A percentile compares a stretch with the other conserved stretches of the same genome.
Evolutionary conservation across 768 basidiomycete species (phyloP).

Genomic region (Cystobasidium onofrii): DNA sequence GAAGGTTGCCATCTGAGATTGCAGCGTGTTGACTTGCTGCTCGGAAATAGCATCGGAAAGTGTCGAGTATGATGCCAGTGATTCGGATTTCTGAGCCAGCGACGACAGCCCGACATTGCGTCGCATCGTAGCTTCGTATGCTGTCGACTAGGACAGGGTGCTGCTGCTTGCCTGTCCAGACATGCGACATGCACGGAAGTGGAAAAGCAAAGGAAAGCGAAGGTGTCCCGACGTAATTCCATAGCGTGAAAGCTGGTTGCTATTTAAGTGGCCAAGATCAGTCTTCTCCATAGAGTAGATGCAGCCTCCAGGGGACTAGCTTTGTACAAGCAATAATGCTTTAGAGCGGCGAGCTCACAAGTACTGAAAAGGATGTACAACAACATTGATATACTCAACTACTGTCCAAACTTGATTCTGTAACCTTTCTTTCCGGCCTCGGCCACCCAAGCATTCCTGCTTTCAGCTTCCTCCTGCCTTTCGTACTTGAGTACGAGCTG

Average conservation of each 20-base stretch:
- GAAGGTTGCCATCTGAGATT: slow-evolving; percentile 74
- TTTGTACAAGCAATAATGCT: no score
- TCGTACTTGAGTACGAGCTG: slow-evolving; percentile 72
- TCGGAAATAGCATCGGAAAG: slow-evolving; percentile 71
- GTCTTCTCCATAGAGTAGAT: no score
- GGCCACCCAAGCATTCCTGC: neutral
- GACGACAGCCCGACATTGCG: slow-evolving; percentile 79
- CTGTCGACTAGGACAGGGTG: no score
- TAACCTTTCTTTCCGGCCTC: slow-evolving; percentile 6
- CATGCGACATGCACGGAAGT: no score
- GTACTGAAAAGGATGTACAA: no score
- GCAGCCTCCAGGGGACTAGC: no score
- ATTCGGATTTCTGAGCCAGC: slow-evolving; percentile 76
- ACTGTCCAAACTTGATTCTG: slow-evolving; percentile 14
- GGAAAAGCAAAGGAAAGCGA: no score
- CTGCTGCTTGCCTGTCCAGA: no score
- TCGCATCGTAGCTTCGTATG: slow-evolving; percentile 13
- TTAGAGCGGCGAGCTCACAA: no score
- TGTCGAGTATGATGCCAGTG: slow-evolving; percentile 67
- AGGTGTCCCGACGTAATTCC: no score
- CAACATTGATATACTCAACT: neutral
- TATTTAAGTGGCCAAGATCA: no score
- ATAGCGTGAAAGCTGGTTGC: no score
- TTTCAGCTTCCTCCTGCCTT: slow-evolving; percentile 20
- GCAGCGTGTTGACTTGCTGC: slow-evolving; percentile 67